Conservation (phyloP, 768 basidiomycete species). For the Jaapia argillacea region DNA sequence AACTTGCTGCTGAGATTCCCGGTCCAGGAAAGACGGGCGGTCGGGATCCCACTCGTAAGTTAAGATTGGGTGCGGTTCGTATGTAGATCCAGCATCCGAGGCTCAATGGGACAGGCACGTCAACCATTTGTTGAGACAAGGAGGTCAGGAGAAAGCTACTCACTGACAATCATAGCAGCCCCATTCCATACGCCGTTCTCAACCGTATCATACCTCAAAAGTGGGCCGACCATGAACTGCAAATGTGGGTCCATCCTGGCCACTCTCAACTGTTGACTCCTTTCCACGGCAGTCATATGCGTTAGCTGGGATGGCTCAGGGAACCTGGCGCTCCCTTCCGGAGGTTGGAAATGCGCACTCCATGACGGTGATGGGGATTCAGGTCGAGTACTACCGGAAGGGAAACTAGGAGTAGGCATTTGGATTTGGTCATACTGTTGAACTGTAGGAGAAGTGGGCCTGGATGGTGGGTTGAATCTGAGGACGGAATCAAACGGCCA, state of each 20-base stretch:
- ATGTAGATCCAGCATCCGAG: slow-evolving; percentile 68
- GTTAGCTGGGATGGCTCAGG: slow-evolving; percentile 24
- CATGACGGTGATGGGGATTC: slow-evolving; percentile 10
- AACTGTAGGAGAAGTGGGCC: slow-evolving; percentile 30
- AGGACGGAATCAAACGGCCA: no score
- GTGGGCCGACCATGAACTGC: slow-evolving; percentile 87
- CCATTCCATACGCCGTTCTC: slow-evolving; percentile 81
- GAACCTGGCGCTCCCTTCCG: no score
- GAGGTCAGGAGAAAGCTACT: slow-evolving; percentile 23
- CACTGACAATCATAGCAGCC: slow-evolving; percentile 80
- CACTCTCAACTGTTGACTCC: slow-evolving; percentile 46
- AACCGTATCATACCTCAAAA: slow-evolving; percentile 85
- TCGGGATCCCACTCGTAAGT: slow-evolving; percentile 71
- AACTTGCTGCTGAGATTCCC: slow-evolving; percentile 2
- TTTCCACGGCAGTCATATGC: slow-evolving; percentile 49
- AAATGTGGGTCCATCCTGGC: slow-evolving; percentile 75
- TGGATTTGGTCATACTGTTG: slow-evolving; percentile 6
- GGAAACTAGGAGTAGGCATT: slow-evolving; percentile 3
- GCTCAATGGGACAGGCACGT: slow-evolving; percentile 28
- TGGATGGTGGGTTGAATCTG: slow-evolving; percentile 27
- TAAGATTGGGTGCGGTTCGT: slow-evolving; percentile 63
- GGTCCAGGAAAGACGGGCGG: slow-evolving; percentile 11
- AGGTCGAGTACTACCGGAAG: not conserved
- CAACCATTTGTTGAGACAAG: not conserved
- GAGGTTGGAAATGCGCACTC: no score